A percentile compares a stretch with the other conserved stretches of the same genome.
Conservation (phyloP, 140 eudicot genomes). For the Senecio squalidus region DNA sequence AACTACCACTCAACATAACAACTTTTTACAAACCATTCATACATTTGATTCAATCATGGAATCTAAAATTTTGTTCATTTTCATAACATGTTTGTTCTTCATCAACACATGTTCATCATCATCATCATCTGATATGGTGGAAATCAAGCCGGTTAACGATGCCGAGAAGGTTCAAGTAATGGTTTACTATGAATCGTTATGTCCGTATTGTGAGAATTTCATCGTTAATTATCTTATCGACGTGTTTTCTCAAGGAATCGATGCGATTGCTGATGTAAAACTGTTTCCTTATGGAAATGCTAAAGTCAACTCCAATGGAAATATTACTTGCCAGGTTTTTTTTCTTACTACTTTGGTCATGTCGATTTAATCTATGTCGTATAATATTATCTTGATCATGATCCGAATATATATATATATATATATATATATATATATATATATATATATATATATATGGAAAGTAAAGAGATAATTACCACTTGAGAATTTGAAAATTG, state of each 20-base stretch:
- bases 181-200: constrained; percentile 74
- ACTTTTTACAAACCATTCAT: neutral
- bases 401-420: too few relatives aligned
- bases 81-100: constrained; percentile 22
- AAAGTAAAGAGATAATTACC: too few relatives aligned
- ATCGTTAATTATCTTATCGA: constrained; percentile 59
- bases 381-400: too few relatives aligned
- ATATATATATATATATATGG: too few relatives aligned
- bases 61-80: constrained; percentile 15
- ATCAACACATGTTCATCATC: constrained; percentile 15
- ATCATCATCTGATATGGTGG: constrained; percentile 9
- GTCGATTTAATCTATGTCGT: neutral
- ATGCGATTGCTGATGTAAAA: constrained; percentile 57
- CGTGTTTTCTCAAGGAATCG: constrained; percentile 56
- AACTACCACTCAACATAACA: constrained; percentile 20
- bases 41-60: constrained; percentile 23
- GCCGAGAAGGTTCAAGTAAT: constrained; percentile 48
- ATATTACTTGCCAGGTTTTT: constrained; percentile 73
- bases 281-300: constrained; percentile 94
- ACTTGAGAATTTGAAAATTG: too few relatives aligned
- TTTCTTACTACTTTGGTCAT: neutral
- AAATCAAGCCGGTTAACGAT: constrained; percentile 22
- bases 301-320: constrained; percentile 42
- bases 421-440: too few relatives aligned
- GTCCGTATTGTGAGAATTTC: constrained; percentile 82